Percentiles rank a stretch among this genome's conserved stretches.
phyloP scores from a whole-genome alignment of 176 grass and related monocot genomes.

The Otatea glauca region DNA sequence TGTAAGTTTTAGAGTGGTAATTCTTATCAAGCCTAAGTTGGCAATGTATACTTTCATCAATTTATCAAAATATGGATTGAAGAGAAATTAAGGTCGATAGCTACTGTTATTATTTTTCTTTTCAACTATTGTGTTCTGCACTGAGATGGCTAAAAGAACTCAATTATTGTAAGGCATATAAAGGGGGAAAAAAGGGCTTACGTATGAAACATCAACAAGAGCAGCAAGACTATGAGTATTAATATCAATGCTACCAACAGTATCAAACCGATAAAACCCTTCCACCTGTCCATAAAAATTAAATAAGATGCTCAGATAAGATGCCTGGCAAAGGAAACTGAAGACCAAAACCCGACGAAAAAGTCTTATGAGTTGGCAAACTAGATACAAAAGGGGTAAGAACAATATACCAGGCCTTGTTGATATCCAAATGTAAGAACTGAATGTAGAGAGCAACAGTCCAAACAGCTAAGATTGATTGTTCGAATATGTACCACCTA shows the following conservation, averaged over 20 bases:
- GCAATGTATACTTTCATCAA: background rate
- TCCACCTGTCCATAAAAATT: constrained; percentile 65
- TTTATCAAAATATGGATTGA: background rate
- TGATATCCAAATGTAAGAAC: constrained; percentile 52
- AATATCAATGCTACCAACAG: constrained; percentile 67
- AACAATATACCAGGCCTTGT: constrained; percentile 56
- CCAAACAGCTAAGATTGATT: constrained; percentile 65
- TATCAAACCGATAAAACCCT: constrained; percentile 65
- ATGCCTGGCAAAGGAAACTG: background rate
- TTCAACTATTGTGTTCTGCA: background rate
- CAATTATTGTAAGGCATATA: background rate
- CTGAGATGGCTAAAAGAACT: background rate
- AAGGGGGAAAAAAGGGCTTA: constrained; percentile 42
- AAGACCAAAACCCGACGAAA: background rate
- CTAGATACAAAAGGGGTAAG: background rate
- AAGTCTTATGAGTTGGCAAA: background rate
- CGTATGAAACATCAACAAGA: constrained; percentile 79
- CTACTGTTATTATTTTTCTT: background rate
- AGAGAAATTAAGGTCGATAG: background rate
- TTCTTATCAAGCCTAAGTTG: constrained; percentile 7
- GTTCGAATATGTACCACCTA: constrained; percentile 83
- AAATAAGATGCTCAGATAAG: constrained; percentile 30
- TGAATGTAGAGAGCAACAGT: constrained; percentile 71
- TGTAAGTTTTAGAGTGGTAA: background rate
- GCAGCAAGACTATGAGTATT: constrained; percentile 72